Base-by-base conservation (phyloP, 768 basidiomycete species). In the Russula dissimulans region DNA sequence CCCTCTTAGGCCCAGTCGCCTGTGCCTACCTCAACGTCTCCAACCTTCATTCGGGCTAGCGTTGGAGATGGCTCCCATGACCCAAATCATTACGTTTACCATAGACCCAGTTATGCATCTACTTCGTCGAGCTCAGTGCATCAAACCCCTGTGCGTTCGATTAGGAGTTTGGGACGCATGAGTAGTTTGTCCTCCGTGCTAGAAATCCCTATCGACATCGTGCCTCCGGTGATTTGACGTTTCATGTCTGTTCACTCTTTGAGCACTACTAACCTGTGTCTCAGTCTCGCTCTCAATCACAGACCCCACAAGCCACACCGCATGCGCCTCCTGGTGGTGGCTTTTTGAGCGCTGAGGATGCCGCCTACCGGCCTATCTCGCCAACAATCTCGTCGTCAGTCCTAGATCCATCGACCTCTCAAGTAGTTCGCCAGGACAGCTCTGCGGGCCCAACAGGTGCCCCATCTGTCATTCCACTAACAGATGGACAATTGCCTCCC, bases 221-320 rank as follows among this genome's bases (percentile, higher is more conserved):
- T 48, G 41, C 45, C 59, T 34, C 65, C 65, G n/a, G 65, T 66
- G 43, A 54, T 49, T 42, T 36, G 18, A 22, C 18, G 38, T 49
- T 46, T 31, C 1, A 41, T 22, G 31, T 29, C 31, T 4, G 18
- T 34, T 14, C 7, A 17, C 11, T 31, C 5, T 32, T 45, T 41
- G 36, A 14, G n/a, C 26, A 15, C 49, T 39, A 44, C 42, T 56
- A 22, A 53, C 9, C 10, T 50, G 15, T 14, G 3, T 26, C 17
- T n/a, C 31, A 65, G 65, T 65, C 65, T 36, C 65, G 65, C 34
- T 36, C 59, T 38, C 53, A 50, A n/a, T 61, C 65, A n/a, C 62
- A 65, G 46, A 66, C 65, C 3, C 63, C 63, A 12, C 63, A 64
- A 45, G 56, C 47, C 44, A 41, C 39, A 12, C 65, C 63, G 22